Evolutionary conservation across 31 red algal genomes (phyloP).

Genomic region (Asparagopsis taxiformis): DNA sequence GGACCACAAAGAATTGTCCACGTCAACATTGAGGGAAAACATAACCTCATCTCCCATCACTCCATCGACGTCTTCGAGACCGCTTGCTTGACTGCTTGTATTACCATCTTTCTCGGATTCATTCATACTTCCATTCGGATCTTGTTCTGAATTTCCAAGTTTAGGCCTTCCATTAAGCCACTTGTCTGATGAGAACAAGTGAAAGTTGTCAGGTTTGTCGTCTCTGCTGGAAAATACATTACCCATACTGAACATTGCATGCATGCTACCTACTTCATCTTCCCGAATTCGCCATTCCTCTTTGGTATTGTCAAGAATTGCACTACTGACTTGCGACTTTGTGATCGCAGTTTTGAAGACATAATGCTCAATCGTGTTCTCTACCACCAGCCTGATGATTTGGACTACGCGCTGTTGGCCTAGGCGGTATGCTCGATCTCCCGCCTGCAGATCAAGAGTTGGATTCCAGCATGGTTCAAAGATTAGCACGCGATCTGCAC

Average conservation of each 20-base stretch:
- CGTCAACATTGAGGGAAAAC: constrained; percentile 38
- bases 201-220: constrained; percentile 25
- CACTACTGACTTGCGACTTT: constrained; percentile 69
- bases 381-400: constrained; percentile 79
- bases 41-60: constrained; percentile 27
- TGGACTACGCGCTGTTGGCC: constrained; percentile 82
- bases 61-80: neutral
- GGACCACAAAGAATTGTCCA: no score
- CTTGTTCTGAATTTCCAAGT: neutral
- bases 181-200: constrained; percentile 8
- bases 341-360: constrained; percentile 65
- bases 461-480: constrained; percentile 98
- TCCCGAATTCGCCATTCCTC: constrained; percentile 51
- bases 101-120: neutral
- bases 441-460: constrained; percentile 86
- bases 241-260: constrained; percentile 58
- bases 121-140: neutral
- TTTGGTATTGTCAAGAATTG: constrained; percentile 74
- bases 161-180: neutral
- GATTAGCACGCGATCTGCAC: constrained; percentile 84
- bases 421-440: constrained; percentile 91
- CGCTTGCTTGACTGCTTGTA: no score
- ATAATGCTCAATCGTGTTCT: constrained; percentile 92
- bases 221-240: constrained; percentile 31
- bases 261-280: constrained; percentile 50